Evolutionary conservation across 345 rosid genomes (phyloP).

Genomic region (Populus simonii): DNA sequence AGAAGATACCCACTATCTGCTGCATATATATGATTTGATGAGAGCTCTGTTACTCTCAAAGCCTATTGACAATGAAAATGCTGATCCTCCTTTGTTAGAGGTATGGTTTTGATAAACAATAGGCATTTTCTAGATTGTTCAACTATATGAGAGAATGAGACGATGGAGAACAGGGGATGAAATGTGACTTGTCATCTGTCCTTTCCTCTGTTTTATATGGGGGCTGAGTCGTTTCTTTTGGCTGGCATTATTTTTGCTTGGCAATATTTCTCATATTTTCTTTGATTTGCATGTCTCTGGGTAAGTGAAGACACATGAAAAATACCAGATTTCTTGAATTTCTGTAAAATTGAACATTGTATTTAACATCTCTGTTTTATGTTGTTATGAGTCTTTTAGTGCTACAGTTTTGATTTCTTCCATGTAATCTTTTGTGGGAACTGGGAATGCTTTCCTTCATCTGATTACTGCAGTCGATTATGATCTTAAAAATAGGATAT

Average conservation of each 20-base stretch:
- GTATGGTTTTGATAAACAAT: constrained; percentile 31
- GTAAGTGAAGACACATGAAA: not conserved
- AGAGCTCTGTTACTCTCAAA: constrained; percentile 39
- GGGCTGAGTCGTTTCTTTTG: not conserved
- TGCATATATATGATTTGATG: constrained; percentile 80
- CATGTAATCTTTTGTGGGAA: not conserved
- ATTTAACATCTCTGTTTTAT: not conserved
- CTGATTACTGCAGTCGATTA: not conserved
- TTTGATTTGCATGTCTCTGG: too few relatives aligned
- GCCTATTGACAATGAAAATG: constrained; percentile 42
- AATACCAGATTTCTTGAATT: not conserved
- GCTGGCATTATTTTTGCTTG: not conserved
- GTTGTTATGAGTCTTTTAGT: not conserved
- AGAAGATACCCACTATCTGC: constrained; percentile 91
- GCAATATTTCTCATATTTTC: not conserved
- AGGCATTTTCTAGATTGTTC: not conserved
- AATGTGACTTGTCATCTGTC: not conserved
- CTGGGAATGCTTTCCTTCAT: not conserved
- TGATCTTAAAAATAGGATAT: not conserved
- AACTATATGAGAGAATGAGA: not conserved
- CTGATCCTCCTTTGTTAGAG: constrained; percentile 64
- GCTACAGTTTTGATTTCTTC: not conserved
- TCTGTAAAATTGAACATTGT: not conserved
- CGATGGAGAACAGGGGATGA: not conserved
- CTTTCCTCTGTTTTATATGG: not conserved